Evolutionary conservation across 2,329 filamentous ascomycete genomes (phyloP).

Genomic region (Epichloe bromicola): DNA sequence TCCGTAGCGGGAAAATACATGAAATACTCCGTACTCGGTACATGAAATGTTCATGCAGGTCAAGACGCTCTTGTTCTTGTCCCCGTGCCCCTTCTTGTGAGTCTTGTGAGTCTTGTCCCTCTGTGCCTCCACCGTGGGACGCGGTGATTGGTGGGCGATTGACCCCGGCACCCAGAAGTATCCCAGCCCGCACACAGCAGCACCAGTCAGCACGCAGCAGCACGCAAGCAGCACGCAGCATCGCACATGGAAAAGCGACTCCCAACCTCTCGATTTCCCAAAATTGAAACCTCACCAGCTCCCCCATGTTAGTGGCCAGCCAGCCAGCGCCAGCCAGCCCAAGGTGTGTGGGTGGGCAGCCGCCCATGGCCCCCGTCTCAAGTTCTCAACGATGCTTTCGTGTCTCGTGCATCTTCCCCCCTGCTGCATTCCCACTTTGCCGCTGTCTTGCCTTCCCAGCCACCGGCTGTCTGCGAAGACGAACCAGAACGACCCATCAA

Average conservation of each 20-base stretch:
- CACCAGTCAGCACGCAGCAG: too few relatives aligned
- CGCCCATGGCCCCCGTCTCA: too few relatives aligned
- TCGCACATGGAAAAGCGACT: too few relatives aligned
- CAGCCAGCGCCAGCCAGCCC: not conserved
- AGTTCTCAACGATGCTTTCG: too few relatives aligned
- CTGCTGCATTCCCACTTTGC: not conserved
- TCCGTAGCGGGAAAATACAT: not conserved
- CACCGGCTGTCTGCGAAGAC: not conserved
- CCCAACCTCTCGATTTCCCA: slow-evolving; percentile 9
- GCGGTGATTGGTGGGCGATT: not conserved
- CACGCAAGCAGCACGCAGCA: not conserved
- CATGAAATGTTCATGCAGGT: too few relatives aligned
- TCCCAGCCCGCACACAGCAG: not conserved
- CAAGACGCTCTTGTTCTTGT: too few relatives aligned
- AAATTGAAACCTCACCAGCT: not conserved
- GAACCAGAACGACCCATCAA: too few relatives aligned
- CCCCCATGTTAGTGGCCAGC: not conserved
- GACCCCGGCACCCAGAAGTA: not conserved
- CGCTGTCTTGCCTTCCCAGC: not conserved
- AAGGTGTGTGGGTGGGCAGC: not conserved
- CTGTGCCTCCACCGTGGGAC: not conserved
- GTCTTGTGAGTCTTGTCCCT: too few relatives aligned
- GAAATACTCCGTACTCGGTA: not conserved
- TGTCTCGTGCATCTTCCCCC: not conserved
- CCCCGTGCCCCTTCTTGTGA: too few relatives aligned